These are phyloP conservation scores for Benincasa hispida DNA, from an alignment of 306 rosid species.

Conservation along the genomic window DNA sequence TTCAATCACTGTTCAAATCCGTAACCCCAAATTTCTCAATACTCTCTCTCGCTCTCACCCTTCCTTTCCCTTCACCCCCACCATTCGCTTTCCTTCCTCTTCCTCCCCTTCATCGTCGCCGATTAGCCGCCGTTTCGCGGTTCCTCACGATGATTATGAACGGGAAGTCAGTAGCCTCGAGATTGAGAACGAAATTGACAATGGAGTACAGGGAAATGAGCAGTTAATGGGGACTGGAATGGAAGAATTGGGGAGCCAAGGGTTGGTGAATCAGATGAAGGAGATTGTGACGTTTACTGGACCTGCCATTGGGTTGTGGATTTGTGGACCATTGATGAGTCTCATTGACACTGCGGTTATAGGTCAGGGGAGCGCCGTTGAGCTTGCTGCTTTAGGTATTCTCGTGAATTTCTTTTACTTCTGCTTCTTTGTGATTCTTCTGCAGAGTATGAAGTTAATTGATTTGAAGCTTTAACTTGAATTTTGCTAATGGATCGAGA, in stretches of 20 bases:
- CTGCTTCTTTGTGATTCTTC: neutral
- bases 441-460: neutral
- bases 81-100: neutral
- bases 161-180: neutral
- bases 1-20: neutral
- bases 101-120: neutral
- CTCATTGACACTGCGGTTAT: slow-evolving; percentile 75
- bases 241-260: slow-evolving; percentile 27
- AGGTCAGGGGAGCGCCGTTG: slow-evolving; percentile 82
- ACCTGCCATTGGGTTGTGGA: slow-evolving; percentile 78
- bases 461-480: neutral
- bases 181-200: neutral
- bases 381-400: slow-evolving; percentile 90
- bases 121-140: neutral
- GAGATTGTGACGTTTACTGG: slow-evolving; percentile 59
- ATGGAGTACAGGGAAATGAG: slow-evolving; percentile 5
- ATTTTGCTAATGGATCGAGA: neutral
- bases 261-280: slow-evolving; percentile 57
- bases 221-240: neutral
- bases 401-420: neutral
- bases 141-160: neutral
- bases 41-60: neutral
- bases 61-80: neutral
- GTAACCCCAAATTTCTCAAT: neutral
- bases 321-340: slow-evolving; percentile 80